A percentile compares a stretch with the other conserved stretches of the same genome.
These are phyloP conservation scores for Fusarium hainanense DNA, from an alignment of 2,329 filamentous ascomycete genomes.

Conservation along the genomic window DNA sequence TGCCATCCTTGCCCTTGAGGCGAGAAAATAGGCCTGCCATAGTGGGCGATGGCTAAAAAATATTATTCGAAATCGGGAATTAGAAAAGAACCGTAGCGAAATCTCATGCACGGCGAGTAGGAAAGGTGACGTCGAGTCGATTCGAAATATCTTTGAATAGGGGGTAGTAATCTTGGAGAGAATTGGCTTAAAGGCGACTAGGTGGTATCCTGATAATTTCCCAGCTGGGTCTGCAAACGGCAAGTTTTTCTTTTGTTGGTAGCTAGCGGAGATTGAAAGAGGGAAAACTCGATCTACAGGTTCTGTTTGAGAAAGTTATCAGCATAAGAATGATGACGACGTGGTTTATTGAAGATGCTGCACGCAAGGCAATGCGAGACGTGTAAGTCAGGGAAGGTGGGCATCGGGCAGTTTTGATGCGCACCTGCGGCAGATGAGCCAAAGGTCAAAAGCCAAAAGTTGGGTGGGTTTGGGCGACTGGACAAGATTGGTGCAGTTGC, in stretches of 20 bases:
- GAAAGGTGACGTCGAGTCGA: conserved; percentile 28
- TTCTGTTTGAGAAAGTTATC: conserved; percentile 8
- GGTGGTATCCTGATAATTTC: conserved; percentile 30
- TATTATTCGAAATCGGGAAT: conserved; percentile 11
- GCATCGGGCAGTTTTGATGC: conserved; percentile 36
- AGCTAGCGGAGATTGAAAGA: conserved; percentile 1
- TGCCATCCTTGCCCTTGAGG: conserved; percentile 80
- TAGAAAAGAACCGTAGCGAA: conserved; percentile 15
- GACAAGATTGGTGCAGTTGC: conserved; percentile 23
- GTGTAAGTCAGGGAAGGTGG: conserved; percentile 42
- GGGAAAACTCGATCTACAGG: not conserved
- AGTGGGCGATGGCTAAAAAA: conserved; percentile 41
- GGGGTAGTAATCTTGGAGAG: conserved; percentile 30
- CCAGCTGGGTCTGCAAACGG: conserved; percentile 26
- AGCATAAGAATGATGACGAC: conserved; percentile 20
- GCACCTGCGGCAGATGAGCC: conserved; percentile 34
- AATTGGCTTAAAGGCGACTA: conserved; percentile 3
- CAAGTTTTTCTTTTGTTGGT: conserved; percentile 21
- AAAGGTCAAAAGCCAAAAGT: not conserved
- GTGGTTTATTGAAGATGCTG: conserved; percentile 14
- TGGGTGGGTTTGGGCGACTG: conserved; percentile 16
- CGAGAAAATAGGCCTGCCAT: conserved; percentile 71
- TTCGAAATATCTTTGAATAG: conserved; percentile 28
- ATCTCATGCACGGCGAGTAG: conserved; percentile 27
- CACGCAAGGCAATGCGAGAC: conserved; percentile 24